phyloP scores from a whole-genome alignment of 306 rosid genomes.

The Ormosia emarginata region DNA sequence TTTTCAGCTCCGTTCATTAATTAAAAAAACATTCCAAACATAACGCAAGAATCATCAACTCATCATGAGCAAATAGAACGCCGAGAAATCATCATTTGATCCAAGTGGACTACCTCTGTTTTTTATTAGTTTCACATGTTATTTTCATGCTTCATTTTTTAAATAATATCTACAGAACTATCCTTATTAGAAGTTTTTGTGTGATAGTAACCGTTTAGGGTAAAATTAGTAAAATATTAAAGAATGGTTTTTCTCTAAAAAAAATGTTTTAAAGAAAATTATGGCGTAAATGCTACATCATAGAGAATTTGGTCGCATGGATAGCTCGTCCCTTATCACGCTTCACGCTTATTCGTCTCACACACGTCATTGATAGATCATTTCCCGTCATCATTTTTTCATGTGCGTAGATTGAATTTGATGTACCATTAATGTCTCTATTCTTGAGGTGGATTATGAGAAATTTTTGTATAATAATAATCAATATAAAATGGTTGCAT shows the following conservation, averaged over 20 bases:
- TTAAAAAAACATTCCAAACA: no score
- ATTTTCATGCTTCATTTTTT: not conserved
- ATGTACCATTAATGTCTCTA: not conserved
- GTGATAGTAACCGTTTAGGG: slow-evolving; percentile 1
- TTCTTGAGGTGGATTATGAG: not conserved
- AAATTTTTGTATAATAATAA: not conserved
- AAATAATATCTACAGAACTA: not conserved
- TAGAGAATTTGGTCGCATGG: not conserved
- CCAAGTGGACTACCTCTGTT: not conserved
- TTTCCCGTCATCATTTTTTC: not conserved
- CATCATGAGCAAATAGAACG: not conserved
- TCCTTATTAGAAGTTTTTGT: not conserved
- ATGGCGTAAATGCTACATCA: not conserved
- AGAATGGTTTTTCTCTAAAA: not conserved
- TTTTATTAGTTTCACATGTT: not conserved
- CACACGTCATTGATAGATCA: not conserved
- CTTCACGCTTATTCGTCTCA: slow-evolving; percentile 2
- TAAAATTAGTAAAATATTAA: not conserved
- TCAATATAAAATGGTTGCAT: not conserved
- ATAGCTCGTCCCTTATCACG: slow-evolving; percentile 16
- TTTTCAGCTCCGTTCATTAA: no score
- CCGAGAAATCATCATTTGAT: not conserved
- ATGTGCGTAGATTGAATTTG: not conserved
- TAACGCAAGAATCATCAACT: not conserved
- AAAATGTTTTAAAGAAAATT: not conserved